phyloP scores from a whole-genome alignment of 495 filamentous ascomycete species.

The Cercophora sp. region DNA sequence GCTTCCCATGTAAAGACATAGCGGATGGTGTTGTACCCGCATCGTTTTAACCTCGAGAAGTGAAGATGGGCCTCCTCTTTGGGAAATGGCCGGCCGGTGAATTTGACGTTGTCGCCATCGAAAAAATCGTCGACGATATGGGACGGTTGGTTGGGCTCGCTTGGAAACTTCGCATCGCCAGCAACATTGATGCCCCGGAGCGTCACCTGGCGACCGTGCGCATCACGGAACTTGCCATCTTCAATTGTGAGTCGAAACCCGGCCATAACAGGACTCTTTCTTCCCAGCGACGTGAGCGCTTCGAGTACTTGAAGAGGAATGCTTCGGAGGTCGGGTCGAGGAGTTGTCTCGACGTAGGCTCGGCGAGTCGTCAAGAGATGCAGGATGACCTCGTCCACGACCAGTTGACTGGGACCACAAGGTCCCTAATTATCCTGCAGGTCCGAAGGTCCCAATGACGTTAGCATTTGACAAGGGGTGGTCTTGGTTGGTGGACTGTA shows the following conservation, averaged over 20 bases:
- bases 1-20: conserved; percentile 99
- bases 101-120: conserved; percentile 87
- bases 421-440: background rate
- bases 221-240: conserved; percentile 70
- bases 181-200: conserved; percentile 64
- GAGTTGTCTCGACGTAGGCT: too few species aligned
- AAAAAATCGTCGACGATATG: conserved; percentile 78
- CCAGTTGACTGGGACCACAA: background rate
- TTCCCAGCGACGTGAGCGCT: background rate
- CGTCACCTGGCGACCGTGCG: conserved; percentile 51
- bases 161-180: conserved; percentile 65
- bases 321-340: too few species aligned
- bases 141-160: conserved; percentile 72
- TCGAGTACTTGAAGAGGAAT: too few species aligned
- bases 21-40: conserved; percentile 91
- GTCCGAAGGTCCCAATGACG: background rate
- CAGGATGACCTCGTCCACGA: background rate
- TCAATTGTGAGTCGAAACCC: conserved; percentile 68
- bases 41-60: conserved; percentile 79
- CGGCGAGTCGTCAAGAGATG: too few species aligned
- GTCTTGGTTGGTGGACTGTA: too few species aligned
- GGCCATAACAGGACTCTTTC: conserved; percentile 38
- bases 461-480: background rate
- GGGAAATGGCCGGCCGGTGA: conserved; percentile 78
- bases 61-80: conserved; percentile 79